phyloP scores from a whole-genome alignment of 2,329 filamentous ascomycete genomes.

The Colletotrichum filicis region DNA sequence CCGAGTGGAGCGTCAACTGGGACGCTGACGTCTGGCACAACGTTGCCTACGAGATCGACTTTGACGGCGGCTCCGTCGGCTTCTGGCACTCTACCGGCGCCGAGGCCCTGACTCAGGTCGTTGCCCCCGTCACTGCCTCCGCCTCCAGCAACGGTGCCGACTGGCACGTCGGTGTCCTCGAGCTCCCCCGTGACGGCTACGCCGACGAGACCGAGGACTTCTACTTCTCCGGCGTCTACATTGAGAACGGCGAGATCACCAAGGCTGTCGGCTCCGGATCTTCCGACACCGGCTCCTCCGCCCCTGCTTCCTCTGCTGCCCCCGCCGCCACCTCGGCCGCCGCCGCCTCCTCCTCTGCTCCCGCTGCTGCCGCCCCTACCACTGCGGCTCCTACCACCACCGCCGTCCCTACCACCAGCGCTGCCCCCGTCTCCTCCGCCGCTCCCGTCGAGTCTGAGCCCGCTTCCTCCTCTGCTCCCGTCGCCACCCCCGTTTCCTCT shows the following conservation, averaged over 20 bases:
- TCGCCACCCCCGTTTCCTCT: neutral
- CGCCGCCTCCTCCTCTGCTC: constrained; percentile 11
- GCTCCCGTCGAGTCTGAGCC: constrained; percentile 18
- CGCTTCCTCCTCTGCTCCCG: constrained; percentile 15
- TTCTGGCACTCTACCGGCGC: constrained; percentile 78
- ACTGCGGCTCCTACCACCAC: constrained; percentile 13
- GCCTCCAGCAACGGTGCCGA: constrained; percentile 76
- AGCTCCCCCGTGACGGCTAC: constrained; percentile 69
- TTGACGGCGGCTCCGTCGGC: constrained; percentile 68
- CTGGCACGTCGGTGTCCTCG: constrained; percentile 79
- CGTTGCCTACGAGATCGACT: constrained; percentile 80
- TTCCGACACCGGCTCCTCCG: constrained; percentile 12
- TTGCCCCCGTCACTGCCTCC: constrained; percentile 67
- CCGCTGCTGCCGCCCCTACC: neutral
- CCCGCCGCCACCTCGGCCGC: constrained; percentile 4
- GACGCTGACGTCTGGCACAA: constrained; percentile 78
- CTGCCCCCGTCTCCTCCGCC: constrained; percentile 13
- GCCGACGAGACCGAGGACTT: constrained; percentile 70
- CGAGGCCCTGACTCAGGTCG: constrained; percentile 65
- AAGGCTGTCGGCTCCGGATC: constrained; percentile 38
- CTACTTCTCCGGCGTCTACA: constrained; percentile 78
- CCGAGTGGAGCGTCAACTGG: constrained; percentile 72
- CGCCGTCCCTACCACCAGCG: constrained; percentile 27
- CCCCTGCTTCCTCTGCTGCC: neutral
- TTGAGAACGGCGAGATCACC: constrained; percentile 61